phyloP scores from a whole-genome alignment of 176 grass and related monocot genomes.

The Oryza meridionalis region DNA sequence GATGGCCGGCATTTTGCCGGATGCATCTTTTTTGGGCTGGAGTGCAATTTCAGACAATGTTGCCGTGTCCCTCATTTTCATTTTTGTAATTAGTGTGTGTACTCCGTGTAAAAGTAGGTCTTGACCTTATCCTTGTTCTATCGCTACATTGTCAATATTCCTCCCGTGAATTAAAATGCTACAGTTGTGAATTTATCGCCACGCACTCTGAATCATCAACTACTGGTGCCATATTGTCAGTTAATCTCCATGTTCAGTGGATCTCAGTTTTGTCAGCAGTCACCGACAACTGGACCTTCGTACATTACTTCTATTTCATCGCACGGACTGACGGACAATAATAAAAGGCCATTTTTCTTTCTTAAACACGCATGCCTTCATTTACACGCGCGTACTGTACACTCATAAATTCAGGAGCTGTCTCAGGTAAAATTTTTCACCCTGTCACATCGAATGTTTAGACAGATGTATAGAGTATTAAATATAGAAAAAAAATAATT shows the following conservation, averaged over 20 bases:
- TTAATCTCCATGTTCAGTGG: background rate
- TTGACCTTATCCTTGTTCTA: background rate
- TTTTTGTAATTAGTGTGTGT: constrained; percentile 42
- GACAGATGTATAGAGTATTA: no score
- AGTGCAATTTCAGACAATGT: constrained; percentile 15
- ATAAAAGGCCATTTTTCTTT: no score
- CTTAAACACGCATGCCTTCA: no score
- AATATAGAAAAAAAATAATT: no score
- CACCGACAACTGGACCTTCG: background rate
- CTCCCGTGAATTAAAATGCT: constrained; percentile 9
- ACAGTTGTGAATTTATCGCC: background rate
- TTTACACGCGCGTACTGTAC: no score
- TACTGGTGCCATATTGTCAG: background rate
- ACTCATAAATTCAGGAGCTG: no score
- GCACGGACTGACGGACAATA: background rate
- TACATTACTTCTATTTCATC: background rate
- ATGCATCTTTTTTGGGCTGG: constrained; percentile 23
- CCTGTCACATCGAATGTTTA: no score
- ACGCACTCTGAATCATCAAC: background rate
- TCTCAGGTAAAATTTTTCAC: no score
- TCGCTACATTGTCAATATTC: constrained; percentile 22
- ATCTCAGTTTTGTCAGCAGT: background rate
- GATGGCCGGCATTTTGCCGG: background rate
- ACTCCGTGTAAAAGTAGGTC: constrained; percentile 8
- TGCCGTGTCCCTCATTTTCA: background rate